Percentiles rank a stretch among this genome's conserved stretches.
Evolutionary conservation across 2,329 filamentous ascomycete genomes (phyloP).

Genomic region (Dactylonectria estremocensis): DNA sequence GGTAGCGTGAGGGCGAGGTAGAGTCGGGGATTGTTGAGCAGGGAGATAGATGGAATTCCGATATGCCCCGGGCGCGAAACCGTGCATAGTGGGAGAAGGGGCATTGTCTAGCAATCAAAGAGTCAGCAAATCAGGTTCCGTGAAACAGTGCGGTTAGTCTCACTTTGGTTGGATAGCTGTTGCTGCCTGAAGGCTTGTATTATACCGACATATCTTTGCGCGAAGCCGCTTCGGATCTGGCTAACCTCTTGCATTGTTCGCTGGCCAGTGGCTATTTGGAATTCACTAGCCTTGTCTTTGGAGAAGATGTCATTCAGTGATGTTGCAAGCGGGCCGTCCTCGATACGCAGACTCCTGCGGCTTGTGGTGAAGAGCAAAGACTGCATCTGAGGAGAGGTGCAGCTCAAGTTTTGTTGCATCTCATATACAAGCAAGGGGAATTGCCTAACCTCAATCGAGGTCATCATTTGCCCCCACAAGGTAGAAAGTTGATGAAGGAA

Average conservation of each 20-base stretch:
- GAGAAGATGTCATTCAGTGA: slow-evolving; percentile 45
- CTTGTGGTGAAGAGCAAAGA: slow-evolving; percentile 50
- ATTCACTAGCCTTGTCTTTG: slow-evolving; percentile 46
- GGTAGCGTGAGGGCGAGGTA: slow-evolving; percentile 22
- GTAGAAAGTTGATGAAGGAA: slow-evolving; percentile 46
- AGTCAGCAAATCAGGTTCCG: slow-evolving; percentile 26
- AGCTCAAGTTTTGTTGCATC: slow-evolving; percentile 41
- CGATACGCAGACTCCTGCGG: slow-evolving; percentile 46
- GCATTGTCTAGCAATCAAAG: slow-evolving; percentile 27
- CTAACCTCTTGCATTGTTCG: slow-evolving; percentile 27
- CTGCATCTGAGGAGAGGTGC: slow-evolving; percentile 45
- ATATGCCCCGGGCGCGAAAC: slow-evolving; percentile 15
- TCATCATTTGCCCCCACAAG: slow-evolving; percentile 41
- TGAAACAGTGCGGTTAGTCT: slow-evolving; percentile 17
- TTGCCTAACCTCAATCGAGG: slow-evolving; percentile 31
- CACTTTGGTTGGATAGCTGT: slow-evolving; percentile 31
- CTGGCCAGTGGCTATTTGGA: slow-evolving; percentile 17
- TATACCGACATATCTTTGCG: slow-evolving; percentile 27
- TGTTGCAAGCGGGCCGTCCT: slow-evolving; percentile 34
- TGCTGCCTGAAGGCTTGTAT: slow-evolving; percentile 24
- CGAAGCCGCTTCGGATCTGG: slow-evolving; percentile 26
- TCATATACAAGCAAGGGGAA: slow-evolving; percentile 51
- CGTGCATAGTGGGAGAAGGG: slow-evolving; percentile 30
- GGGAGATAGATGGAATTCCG: slow-evolving; percentile 26
- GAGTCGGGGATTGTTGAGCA: slow-evolving; percentile 20